Evolutionary conservation across 108 stramenopile genomes (phyloP), one percentile per base, ranked within the genome.

Genomic region (Cyclotella cryptica): DNA sequence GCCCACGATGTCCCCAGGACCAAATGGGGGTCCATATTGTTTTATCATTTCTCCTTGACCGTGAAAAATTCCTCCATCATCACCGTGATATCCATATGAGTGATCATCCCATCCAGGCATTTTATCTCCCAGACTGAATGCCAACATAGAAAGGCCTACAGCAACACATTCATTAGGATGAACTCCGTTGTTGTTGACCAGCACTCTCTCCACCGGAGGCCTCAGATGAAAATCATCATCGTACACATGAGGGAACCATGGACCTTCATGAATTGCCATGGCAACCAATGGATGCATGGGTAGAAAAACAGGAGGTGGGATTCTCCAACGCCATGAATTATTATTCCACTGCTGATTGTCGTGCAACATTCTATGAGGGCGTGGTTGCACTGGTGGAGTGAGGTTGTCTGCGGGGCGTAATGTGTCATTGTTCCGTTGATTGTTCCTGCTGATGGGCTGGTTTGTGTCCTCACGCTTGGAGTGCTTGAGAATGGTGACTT

Each of bases 51-150:
- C 86, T 28, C 96, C 93, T n/a, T 66, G 69, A 29, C 78, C 68
- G 74, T 93, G 89, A 71, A 94, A 94, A 43, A 90, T 81, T 10
- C 91, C 87, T 27, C 96, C 93, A 74, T 94, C 93, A 77, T 94
- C 93, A 27, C 91, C 85, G 70, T 94, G 96, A 74, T 92, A 94
- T 39, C 93, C 96, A 69, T 79, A 92, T 26, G 84, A 84, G 19
- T 71, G 54, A 15, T 66, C 43, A 59, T 93, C 92, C 96, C 96
- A 96, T 11, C 96, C 96, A 9, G 96, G 93, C 93, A 96, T 93
- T 53, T 88, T 84, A 21, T 81, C 43, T 30, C 68, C 68, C 18
- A 74, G 47, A 43, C 46, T 41, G 62, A 95, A 95, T 44, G 51
- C 51, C 19, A 71, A 30, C 5, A 84, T 87, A 10, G 86, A 88